Evolutionary conservation across 73 alveolate genomes (phyloP).

Genomic region (Blepharisma stoltei): DNA sequence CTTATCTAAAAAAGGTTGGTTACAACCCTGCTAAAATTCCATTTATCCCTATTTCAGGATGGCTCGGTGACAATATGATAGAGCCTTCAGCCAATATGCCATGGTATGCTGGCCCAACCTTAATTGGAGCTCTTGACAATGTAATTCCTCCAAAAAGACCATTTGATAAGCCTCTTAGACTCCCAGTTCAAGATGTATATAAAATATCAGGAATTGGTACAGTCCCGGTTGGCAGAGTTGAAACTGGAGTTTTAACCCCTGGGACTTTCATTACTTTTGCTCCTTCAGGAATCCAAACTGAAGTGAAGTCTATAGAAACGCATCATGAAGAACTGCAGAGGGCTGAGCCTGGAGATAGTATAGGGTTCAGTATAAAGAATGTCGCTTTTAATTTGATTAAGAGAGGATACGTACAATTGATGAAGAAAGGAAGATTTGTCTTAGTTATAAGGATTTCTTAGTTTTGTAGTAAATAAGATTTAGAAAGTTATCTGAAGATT

Average conservation of each 20-base stretch:
- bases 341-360: slow-evolving; percentile 97
- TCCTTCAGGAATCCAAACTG: slow-evolving; percentile 75
- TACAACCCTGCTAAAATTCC: slow-evolving; percentile 83
- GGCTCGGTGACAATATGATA: slow-evolving; percentile 90
- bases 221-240: slow-evolving; percentile 96
- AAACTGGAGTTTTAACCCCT: slow-evolving; percentile 92
- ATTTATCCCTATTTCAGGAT: slow-evolving; percentile 94
- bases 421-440: slow-evolving; percentile 90
- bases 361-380: slow-evolving; percentile 80
- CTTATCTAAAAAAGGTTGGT: slow-evolving; percentile 72
- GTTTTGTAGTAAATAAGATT: too few species aligned
- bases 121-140: slow-evolving; percentile 86
- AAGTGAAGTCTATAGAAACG: slow-evolving; percentile 89
- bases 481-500: too few species aligned
- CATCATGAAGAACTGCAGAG: slow-evolving; percentile 89
- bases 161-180: slow-evolving; percentile 88
- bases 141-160: slow-evolving; percentile 90
- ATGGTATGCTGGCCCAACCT: slow-evolving; percentile 92
- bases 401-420: slow-evolving; percentile 75
- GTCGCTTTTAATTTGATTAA: slow-evolving; percentile 79
- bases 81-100: slow-evolving; percentile 83
- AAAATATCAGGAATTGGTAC: slow-evolving; percentile 94
- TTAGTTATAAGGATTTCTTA: slow-evolving; percentile 73
- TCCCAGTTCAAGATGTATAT: slow-evolving; percentile 91
- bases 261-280: slow-evolving; percentile 82